Evolutionary conservation across 345 rosid species (phyloP).

Genomic region (Brassica juncea): DNA sequence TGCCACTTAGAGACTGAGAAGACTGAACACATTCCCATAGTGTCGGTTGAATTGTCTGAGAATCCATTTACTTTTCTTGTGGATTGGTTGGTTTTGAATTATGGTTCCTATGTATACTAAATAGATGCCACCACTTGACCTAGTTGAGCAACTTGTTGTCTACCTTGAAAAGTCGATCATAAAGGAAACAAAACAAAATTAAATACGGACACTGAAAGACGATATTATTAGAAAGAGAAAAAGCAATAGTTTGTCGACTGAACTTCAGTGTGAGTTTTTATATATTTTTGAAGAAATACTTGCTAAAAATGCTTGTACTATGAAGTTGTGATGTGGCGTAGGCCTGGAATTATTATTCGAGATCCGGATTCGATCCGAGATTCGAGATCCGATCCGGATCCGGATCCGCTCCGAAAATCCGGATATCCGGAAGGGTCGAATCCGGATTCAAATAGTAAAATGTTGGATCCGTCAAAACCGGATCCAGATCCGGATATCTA

Average conservation of each 20-base stretch:
- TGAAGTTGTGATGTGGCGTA: neutral
- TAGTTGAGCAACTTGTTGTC: conserved; percentile 37
- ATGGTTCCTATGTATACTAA: neutral
- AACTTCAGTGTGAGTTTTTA: neutral
- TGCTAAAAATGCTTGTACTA: neutral
- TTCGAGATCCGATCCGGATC: too few relatives aligned
- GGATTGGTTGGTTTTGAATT: neutral
- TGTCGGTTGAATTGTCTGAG: conserved; percentile 41
- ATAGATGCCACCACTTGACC: conserved; percentile 19
- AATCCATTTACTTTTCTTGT: conserved; percentile 48
- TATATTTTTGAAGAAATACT: neutral
- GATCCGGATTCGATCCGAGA: too few relatives aligned
- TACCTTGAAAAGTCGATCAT: neutral
- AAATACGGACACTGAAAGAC: neutral
- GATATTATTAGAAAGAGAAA: neutral
- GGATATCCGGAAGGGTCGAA: too few relatives aligned
- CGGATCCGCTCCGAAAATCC: too few relatives aligned
- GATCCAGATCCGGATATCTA: too few relatives aligned
- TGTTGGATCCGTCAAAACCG: too few relatives aligned
- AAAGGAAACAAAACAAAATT: neutral
- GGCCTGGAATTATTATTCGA: too few relatives aligned
- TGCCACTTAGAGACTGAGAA: conserved; percentile 37
- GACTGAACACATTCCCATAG: conserved; percentile 51
- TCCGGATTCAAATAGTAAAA: too few relatives aligned
- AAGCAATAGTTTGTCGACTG: neutral